Conservation (phyloP, 805 yeast genomes). For the Hermanozyma aechmeae region DNA sequence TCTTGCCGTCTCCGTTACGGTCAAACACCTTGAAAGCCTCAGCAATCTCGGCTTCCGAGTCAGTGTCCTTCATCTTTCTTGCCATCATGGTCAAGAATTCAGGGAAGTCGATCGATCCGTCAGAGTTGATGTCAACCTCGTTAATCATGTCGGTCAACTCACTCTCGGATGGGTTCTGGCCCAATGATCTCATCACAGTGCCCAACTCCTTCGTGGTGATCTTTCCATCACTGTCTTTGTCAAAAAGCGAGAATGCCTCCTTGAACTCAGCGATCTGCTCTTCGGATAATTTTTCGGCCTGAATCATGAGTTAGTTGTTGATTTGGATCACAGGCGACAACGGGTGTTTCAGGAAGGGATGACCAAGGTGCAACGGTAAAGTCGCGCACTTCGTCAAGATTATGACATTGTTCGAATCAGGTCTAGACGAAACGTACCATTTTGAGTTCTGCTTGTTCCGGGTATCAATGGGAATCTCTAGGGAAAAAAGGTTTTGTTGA, state of each 20-base stretch:
- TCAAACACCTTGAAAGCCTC: conserved; percentile 99
- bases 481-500: too few relatives aligned
- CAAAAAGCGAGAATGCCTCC: conserved; percentile 95
- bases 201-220: conserved; percentile 94
- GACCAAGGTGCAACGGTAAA: too few relatives aligned
- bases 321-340: too few relatives aligned
- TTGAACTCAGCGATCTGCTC: conserved; percentile 95
- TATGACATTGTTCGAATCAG: too few relatives aligned
- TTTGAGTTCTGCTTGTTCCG: too few relatives aligned
- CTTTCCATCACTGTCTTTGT: conserved; percentile 94
- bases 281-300: conserved; percentile 87
- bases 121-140: conserved; percentile 93
- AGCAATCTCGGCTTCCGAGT: conserved; percentile 91
- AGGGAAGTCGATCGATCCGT: conserved; percentile 54
- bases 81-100: conserved; percentile 36
- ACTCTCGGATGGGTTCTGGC: conserved; percentile 93
- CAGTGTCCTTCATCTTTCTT: conserved; percentile 85
- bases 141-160: conserved; percentile 95
- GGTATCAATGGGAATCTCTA: too few relatives aligned
- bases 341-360: too few relatives aligned
- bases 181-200: conserved; percentile 98
- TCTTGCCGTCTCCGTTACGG: conserved; percentile 92
- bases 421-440: too few relatives aligned
- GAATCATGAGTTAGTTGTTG: too few relatives aligned
- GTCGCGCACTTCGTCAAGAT: too few relatives aligned